These are phyloP conservation scores for Camelina sativa DNA, from an alignment of 345 rosid species.

Conservation along the genomic window DNA sequence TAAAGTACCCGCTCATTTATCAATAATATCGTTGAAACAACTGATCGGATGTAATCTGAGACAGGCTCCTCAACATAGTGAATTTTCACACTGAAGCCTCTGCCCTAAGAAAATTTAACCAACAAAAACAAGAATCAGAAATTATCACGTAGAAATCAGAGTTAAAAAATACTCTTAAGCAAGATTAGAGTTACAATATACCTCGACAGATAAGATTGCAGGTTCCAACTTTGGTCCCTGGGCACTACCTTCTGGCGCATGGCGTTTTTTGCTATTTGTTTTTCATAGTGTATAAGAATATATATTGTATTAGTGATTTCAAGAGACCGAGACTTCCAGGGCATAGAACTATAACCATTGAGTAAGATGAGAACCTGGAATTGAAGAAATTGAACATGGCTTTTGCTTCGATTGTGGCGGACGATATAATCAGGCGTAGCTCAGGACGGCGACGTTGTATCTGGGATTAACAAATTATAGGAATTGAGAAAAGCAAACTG, in stretches of 20 bases:
- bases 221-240: constrained; percentile 67
- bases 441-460: constrained; percentile 92
- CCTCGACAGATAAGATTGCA: constrained; percentile 95
- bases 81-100: constrained; percentile 86
- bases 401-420: constrained; percentile 96
- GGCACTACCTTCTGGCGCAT: constrained; percentile 52
- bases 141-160: constrained; percentile 6
- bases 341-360: constrained; percentile 5
- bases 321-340: constrained; percentile 4
- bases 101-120: constrained; percentile 63
- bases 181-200: constrained; percentile 39
- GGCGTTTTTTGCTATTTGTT: constrained; percentile 57
- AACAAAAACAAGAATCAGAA: background rate
- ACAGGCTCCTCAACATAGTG: constrained; percentile 91
- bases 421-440: constrained; percentile 82
- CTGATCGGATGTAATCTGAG: constrained; percentile 76
- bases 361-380: constrained; percentile 56
- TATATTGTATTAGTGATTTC: background rate
- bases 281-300: background rate
- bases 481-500: background rate
- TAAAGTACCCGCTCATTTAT: constrained; percentile 77
- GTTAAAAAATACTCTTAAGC: constrained; percentile 3
- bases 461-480: constrained; percentile 44
- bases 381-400: constrained; percentile 82
- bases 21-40: constrained; percentile 74